Conservation (phyloP, 371 early-diverging fungal genomes). For the Gilbertella persicaria region DNA sequence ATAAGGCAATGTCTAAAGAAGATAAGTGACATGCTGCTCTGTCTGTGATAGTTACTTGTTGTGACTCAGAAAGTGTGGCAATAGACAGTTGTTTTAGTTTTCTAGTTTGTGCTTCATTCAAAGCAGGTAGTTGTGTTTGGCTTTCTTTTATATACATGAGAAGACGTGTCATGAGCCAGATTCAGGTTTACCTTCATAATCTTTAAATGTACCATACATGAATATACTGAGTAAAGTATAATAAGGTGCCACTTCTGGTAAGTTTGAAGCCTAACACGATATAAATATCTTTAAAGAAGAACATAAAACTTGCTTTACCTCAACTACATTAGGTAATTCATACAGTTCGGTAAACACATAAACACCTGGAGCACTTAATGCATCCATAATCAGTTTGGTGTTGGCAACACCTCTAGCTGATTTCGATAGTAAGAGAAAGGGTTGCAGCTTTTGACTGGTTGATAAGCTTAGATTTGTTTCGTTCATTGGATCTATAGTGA, state of each 20-base stretch:
- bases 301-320: conserved; percentile 43
- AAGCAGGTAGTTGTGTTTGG: conserved; percentile 54
- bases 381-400: conserved; percentile 75
- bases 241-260: conserved; percentile 62
- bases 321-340: conserved; percentile 68
- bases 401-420: conserved; percentile 76
- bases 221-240: conserved; percentile 68
- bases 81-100: conserved; percentile 80
- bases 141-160: conserved; percentile 34
- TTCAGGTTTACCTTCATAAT: conserved; percentile 67
- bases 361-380: conserved; percentile 71
- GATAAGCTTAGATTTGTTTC: conserved; percentile 15
- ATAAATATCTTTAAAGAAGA: no score
- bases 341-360: conserved; percentile 83
- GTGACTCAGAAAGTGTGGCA: conserved; percentile 68
- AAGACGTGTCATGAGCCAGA: not conserved
- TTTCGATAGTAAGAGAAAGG: conserved; percentile 76
- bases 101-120: conserved; percentile 61
- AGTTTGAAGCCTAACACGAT: conserved; percentile 58
- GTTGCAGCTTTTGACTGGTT: conserved; percentile 56
- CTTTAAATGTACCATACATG: conserved; percentile 78
- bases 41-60: conserved; percentile 43
- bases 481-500: no score
- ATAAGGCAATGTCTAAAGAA: conserved; percentile 63
- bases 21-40: not conserved